Evolutionary conservation across 331 rosid species (phyloP), one percentile per base, ranked within the genome.

Genomic region (Quercus phellos): DNA sequence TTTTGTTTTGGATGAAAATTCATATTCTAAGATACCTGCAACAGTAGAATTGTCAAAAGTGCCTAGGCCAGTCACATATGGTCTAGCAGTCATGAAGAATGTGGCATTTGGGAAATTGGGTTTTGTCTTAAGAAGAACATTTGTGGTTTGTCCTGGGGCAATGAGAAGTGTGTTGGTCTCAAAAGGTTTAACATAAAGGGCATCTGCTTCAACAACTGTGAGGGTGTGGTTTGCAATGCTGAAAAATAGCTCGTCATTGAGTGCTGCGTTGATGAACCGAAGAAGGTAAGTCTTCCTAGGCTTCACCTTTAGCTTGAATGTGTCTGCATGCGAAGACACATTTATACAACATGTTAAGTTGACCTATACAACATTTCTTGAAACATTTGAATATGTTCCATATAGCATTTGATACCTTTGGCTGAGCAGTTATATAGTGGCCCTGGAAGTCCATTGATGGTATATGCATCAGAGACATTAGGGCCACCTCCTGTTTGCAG

Each of bases 401-500:
- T 43, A 12, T 30, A 26, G 17, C 34, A 32, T 6, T 73, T 60
- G 55, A 5, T 88, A 82, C 93, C 89, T 85, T 84, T 79, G 7
- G 83, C 51, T n/a, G 91, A 90, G 75, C 91, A 87, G 60, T 85
- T 87, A 51, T 87, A 87, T 26, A 90, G 61, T 22, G 91, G 90
- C 27, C 94, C 91, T 16, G 91, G 91, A 11, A 85, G 83, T 53
- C 93, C 93, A 77, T 89, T 89, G 16, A 89, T 83, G 0, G 93
- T 85, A 60, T 87, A 84, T 5, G 94, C 91, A 78, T 90, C 89
- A 35, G 90, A 87, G 7, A 90, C 90, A 84, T 90, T 90, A 35
- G 94, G 94, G 22, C 87, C 94, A 54, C 87, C 90, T 8, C 91
- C 94, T 0, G 85, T 82, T 72, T 85, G 90, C 59, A 82, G 3